phyloP scores from a whole-genome alignment of 2,329 filamentous ascomycete genomes.

The Chlorencoelia australis region DNA sequence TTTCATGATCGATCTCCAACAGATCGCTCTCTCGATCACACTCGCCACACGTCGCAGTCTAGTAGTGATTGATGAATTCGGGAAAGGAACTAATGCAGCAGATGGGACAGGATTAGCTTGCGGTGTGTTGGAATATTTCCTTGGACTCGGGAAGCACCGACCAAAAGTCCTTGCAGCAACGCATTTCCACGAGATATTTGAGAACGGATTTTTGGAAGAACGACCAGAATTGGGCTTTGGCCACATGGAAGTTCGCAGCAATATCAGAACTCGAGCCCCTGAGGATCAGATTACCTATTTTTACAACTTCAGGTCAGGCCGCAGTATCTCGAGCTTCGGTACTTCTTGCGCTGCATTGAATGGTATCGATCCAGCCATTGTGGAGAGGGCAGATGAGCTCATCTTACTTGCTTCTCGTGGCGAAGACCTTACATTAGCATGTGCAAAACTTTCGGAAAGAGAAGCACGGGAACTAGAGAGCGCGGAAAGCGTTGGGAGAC shows the following conservation, averaged over 20 bases:
- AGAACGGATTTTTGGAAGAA: constrained; percentile 45
- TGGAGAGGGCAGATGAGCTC: constrained; percentile 67
- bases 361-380: constrained; percentile 62
- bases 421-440: constrained; percentile 62
- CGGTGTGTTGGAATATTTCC: constrained; percentile 47
- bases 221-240: constrained; percentile 45
- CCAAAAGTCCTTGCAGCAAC: constrained; percentile 53
- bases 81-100: constrained; percentile 49
- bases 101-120: constrained; percentile 50
- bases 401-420: constrained; percentile 57
- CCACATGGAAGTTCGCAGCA: constrained; percentile 62
- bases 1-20: constrained; percentile 73
- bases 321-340: constrained; percentile 74
- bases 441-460: constrained; percentile 51
- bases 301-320: constrained; percentile 58
- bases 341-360: constrained; percentile 79
- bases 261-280: constrained; percentile 37
- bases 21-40: constrained; percentile 67
- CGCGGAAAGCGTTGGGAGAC: constrained; percentile 52
- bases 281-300: constrained; percentile 63
- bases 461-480: constrained; percentile 58
- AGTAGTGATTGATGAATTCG: constrained; percentile 88
- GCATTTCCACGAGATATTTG: constrained; percentile 64
- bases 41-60: constrained; percentile 68
- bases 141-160: constrained; percentile 33